Evolutionary conservation across 441 rosid species (phyloP), one percentile per base, ranked within the genome.

Genomic region (Gossypium laxum): DNA sequence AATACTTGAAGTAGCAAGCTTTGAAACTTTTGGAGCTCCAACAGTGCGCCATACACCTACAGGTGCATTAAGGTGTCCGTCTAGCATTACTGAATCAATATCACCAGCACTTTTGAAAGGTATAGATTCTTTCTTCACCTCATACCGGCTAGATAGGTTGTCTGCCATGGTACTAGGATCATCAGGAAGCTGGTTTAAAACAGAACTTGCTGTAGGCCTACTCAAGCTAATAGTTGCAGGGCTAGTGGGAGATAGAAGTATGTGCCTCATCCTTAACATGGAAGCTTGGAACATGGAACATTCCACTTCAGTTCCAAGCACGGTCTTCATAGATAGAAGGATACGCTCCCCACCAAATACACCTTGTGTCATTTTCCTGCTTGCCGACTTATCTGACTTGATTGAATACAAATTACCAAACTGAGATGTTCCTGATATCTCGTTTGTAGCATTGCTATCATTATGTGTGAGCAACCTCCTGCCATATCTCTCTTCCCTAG

Each of bases 11-110:
- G 74, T 84, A 79, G 80, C 78, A 75, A 90, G 80, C 83, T 89
- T 93, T 75, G 89, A 77, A 75, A 86, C 84, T 85, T 93, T 96
- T 55, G 99, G 89, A 80, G 79, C 89, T 72, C 88, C 89, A 77
- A 90, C 98, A 70, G 98, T 50, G 73, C 99, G 97, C 99, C 99
- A 96, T 74, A 93, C 99, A 69, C 97, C 95, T 81, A 93, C 91
- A 75, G 97, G 93, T 73, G 98, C 90, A 87, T 76, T 85, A 73
- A 77, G 82, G 78, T 89, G 96, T 68, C 97, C 81, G 79, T 96
- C 99, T 73, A 86, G 75, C 75, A 88, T 76, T 75, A 88, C 89
- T 59, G 91, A 92, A 67, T 96, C 98, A 82, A 85, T 73, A 83
- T 90, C 97, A 76, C 98, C 96, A 74, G 97, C 98, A 82, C 87